These are phyloP conservation scores for Vigna radiata DNA, from an alignment of 306 rosid species.

Conservation along the genomic window DNA sequence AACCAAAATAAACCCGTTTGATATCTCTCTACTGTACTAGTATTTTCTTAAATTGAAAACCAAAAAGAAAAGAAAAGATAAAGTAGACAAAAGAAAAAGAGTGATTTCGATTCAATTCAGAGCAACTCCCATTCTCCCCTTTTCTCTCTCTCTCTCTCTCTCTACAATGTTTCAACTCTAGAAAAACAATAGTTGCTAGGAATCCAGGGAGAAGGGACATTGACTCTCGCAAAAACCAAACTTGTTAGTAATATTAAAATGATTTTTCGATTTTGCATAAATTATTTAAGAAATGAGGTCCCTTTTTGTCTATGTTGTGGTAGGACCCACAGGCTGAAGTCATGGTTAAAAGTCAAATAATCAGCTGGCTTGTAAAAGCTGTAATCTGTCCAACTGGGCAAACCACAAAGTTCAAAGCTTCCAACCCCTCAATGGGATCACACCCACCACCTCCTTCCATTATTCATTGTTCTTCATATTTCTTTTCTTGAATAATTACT, in stretches of 20 bases:
- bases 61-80: conserved; percentile 7
- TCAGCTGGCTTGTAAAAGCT: conserved; percentile 68
- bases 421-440: neutral
- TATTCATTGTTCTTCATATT: neutral
- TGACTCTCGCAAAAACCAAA: conserved; percentile 66
- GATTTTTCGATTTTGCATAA: neutral
- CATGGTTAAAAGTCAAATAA: conserved; percentile 65
- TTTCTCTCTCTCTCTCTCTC: neutral
- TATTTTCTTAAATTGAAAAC: conserved; percentile 44
- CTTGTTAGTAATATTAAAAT: conserved; percentile 33
- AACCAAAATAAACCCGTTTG: conserved; percentile 53
- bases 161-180: conserved; percentile 30
- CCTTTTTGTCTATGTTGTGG: conserved; percentile 34
- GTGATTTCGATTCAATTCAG: conserved; percentile 33
- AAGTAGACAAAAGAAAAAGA: conserved; percentile 20
- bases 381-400: conserved; percentile 65
- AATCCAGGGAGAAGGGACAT: conserved; percentile 62
- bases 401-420: conserved; percentile 40
- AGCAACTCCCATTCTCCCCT: neutral
- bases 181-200: conserved; percentile 42
- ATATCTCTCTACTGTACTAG: conserved; percentile 32
- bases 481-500: neutral
- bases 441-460: neutral
- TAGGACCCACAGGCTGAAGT: conserved; percentile 57
- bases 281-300: conserved; percentile 40